Evolutionary conservation across 371 early-diverging fungal species (phyloP), one percentile per base, ranked within the genome.

Genomic region (Blakeslea trispora): DNA sequence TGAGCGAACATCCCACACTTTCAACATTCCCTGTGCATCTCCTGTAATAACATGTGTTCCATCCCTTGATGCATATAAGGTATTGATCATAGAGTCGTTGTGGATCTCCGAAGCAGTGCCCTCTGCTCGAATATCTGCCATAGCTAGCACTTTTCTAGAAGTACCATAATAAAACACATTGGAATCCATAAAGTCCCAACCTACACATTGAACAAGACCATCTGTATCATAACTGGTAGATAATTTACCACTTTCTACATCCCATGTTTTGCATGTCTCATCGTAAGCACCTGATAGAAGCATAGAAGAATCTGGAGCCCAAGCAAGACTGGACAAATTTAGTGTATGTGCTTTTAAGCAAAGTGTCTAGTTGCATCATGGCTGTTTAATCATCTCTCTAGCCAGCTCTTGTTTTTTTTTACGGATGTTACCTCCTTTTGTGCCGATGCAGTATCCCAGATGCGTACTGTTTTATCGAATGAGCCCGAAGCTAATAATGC

Each of bases 391-490:
- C 43, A 21, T 28, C 61, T 50, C 23, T 23, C 23, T 45, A 24
- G 5, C 15, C 5, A 2, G n/a, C 8, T 48, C 18, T 17, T 32
- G 35, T 34, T 50, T 7, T 22, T 23, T 9, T 37, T 11, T 37
- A 32, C 10, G 32, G 32, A 32, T 32, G 10, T 21, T 63, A 88
- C 87, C 79, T 88, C 88, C 57, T 88, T 88, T 54, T 86, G 88
- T 3, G 81, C 80, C 7, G 81, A 76, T 19, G 79, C 69, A 8
- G 87, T 79, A 66, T 95, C 96, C 94, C 94, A 95, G 24, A 95
- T 82, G 48, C 92, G 80, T 22, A 94, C 89, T 6, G 94, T 90
- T 69, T 92, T 92, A 72, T 95, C 96, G 75, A 93, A 93, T 11
- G 91, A 90, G 2, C 95, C 96, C 0, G 94, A 90, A 0, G 93